Conservation (phyloP, 495 filamentous ascomycete species). For the Lepraria neglecta region DNA sequence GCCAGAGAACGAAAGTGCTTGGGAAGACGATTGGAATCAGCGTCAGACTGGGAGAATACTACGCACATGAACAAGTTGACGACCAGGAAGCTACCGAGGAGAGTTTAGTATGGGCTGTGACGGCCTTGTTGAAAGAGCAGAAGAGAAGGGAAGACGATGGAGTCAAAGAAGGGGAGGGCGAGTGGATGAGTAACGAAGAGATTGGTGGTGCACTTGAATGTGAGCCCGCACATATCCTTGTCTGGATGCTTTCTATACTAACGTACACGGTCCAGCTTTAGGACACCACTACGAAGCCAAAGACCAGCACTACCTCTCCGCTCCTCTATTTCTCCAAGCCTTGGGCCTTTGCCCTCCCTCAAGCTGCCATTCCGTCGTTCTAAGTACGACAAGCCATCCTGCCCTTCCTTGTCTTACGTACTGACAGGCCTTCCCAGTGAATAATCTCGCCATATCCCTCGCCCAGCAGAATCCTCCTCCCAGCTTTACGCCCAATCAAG, state of each 20-base stretch:
- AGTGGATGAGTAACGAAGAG: slow-evolving; percentile 67
- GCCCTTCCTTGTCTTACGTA: slow-evolving; percentile 38
- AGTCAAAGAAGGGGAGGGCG: slow-evolving; percentile 55
- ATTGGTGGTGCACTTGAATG: slow-evolving; percentile 65
- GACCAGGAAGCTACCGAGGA: slow-evolving; percentile 63
- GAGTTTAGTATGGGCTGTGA: slow-evolving; percentile 72
- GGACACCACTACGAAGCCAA: slow-evolving; percentile 64
- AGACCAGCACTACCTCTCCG: slow-evolving; percentile 66
- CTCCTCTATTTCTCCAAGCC: slow-evolving; percentile 84
- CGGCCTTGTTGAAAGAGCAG: slow-evolving; percentile 69
- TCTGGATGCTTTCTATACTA: neutral
- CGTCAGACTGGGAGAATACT: slow-evolving; percentile 77
- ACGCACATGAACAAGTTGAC: slow-evolving; percentile 53
- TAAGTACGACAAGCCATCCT: slow-evolving; percentile 48
- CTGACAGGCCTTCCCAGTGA: slow-evolving; percentile 47
- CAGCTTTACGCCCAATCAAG: slow-evolving; percentile 9
- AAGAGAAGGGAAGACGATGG: slow-evolving; percentile 58
- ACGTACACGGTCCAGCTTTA: slow-evolving; percentile 42
- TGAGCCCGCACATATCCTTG: slow-evolving; percentile 32
- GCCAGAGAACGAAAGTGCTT: slow-evolving; percentile 61
- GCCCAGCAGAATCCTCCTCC: slow-evolving; percentile 23
- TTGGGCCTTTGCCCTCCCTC: slow-evolving; percentile 51
- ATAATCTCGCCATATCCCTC: slow-evolving; percentile 26
- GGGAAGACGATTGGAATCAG: slow-evolving; percentile 65
- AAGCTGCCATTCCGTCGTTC: slow-evolving; percentile 65